Evolutionary conservation across 305 asterid species (phyloP).

Genomic region (Solanum aculeatissimum): DNA sequence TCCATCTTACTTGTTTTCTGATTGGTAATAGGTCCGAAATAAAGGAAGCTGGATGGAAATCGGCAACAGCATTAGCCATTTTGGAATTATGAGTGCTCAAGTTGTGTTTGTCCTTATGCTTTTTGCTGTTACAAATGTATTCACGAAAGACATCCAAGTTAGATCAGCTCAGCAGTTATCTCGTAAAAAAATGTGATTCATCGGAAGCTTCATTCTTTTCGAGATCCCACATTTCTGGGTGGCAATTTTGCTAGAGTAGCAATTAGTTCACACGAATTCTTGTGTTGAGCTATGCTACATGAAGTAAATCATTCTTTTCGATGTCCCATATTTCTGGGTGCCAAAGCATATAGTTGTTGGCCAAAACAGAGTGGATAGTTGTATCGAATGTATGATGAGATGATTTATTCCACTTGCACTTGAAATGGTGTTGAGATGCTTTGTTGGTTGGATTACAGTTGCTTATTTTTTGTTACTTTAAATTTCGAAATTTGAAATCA

Average conservation of each 20-base stretch:
- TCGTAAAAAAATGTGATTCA: constrained; percentile 47
- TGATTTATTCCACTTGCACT: background rate
- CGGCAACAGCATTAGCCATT: constrained; percentile 97
- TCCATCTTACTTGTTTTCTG: background rate
- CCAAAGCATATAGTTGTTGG: background rate
- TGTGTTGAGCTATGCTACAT: background rate
- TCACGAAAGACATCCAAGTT: constrained; percentile 63
- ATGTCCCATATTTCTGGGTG: background rate
- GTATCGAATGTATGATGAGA: background rate
- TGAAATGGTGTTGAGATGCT: background rate
- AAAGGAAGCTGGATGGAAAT: constrained; percentile 99
- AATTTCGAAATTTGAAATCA: background rate
- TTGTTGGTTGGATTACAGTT: background rate
- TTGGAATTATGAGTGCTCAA: constrained; percentile 97
- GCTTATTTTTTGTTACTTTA: background rate
- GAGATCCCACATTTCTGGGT: background rate
- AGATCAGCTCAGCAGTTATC: constrained; percentile 35
- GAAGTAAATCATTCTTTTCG: background rate
- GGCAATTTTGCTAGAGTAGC: background rate
- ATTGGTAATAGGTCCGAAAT: constrained; percentile 50
- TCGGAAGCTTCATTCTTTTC: background rate
- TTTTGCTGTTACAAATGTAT: constrained; percentile 56
- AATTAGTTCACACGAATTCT: background rate
- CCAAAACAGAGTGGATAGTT: background rate
- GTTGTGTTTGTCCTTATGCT: constrained; percentile 88